Conservation (phyloP, 768 basidiomycete genomes). For the Lentinula guzmanii region DNA sequence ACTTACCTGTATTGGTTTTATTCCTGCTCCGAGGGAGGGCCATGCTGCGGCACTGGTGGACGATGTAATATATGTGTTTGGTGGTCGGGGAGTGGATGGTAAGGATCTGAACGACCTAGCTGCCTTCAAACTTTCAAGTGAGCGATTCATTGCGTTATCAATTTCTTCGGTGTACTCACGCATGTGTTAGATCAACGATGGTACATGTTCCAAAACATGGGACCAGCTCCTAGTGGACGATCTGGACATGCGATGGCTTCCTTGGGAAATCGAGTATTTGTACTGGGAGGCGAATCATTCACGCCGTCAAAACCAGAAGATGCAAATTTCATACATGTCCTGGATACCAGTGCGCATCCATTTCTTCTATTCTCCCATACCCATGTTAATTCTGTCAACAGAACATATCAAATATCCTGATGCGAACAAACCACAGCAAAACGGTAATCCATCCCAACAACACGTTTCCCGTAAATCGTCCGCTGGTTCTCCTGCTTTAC, state of each 20-base stretch:
- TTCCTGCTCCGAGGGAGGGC: constrained; percentile 92
- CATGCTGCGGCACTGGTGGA: constrained; percentile 96
- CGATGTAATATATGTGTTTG: constrained; percentile 97
- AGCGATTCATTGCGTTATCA: constrained; percentile 25
- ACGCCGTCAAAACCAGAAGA: constrained; percentile 71
- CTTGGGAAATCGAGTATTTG: constrained; percentile 81
- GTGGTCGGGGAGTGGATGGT: constrained; percentile 94
- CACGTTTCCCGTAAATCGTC: constrained; percentile 46
- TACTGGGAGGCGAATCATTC: constrained; percentile 92
- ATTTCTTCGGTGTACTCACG: constrained; percentile 7
- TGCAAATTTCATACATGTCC: constrained; percentile 74
- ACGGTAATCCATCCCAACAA: constrained; percentile 16
- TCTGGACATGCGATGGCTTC: constrained; percentile 99
- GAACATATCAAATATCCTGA: constrained; percentile 95
- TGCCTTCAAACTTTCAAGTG: constrained; percentile 96
- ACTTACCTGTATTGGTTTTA: constrained; percentile 92
- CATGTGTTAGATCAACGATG: constrained; percentile 76
- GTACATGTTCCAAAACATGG: constrained; percentile 99
- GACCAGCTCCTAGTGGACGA: constrained; percentile 85
- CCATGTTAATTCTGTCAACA: constrained; percentile 21
- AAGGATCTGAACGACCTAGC: constrained; percentile 92
- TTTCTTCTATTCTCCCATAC: constrained; percentile 5
- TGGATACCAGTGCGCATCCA: constrained; percentile 81
- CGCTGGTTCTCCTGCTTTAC: constrained; percentile 28
- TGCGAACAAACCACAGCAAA: constrained; percentile 29